Conservation (phyloP, 345 rosid species). For the Diplotaxis tenuifolia region DNA sequence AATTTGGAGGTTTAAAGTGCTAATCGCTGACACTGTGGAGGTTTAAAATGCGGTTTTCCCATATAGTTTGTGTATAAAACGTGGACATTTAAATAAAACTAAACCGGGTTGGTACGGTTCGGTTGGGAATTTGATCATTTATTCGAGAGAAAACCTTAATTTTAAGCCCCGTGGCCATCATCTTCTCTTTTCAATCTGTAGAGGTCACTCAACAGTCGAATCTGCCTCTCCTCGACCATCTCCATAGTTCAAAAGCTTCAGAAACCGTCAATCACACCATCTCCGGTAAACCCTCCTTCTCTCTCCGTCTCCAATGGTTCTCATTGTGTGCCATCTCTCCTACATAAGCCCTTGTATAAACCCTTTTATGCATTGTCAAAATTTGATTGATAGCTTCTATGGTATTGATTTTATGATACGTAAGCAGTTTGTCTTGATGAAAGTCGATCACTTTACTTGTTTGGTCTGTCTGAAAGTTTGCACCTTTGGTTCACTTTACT, state of each 20-base stretch:
- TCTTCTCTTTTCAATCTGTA: slow-evolving; percentile 7
- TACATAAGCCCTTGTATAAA: not conserved
- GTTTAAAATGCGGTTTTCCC: not conserved
- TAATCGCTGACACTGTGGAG: not conserved
- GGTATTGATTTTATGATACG: not conserved
- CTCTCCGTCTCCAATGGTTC: not conserved
- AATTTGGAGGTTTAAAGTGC: not conserved
- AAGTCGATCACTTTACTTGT: not conserved
- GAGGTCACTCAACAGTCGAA: slow-evolving; percentile 4
- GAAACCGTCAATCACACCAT: not conserved
- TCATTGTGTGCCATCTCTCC: not conserved
- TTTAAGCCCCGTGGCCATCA: slow-evolving; percentile 3
- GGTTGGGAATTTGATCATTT: not conserved
- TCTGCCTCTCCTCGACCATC: slow-evolving; percentile 1
- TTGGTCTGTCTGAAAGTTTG: not conserved
- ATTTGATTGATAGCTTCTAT: not conserved
- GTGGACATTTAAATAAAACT: not conserved
- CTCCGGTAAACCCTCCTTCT: not conserved
- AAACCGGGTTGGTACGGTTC: not conserved
- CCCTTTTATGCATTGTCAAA: slow-evolving; percentile 14
- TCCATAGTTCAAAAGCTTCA: not conserved
- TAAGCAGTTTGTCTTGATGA: not conserved
- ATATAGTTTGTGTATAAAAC: not conserved
- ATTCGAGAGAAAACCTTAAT: slow-evolving; percentile 2
- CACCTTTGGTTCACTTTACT: not conserved